Evolutionary conservation across 2,329 filamentous ascomycete genomes (phyloP), one percentile per base, ranked within the genome.

Genomic region (Cryphonectria parasitica): DNA sequence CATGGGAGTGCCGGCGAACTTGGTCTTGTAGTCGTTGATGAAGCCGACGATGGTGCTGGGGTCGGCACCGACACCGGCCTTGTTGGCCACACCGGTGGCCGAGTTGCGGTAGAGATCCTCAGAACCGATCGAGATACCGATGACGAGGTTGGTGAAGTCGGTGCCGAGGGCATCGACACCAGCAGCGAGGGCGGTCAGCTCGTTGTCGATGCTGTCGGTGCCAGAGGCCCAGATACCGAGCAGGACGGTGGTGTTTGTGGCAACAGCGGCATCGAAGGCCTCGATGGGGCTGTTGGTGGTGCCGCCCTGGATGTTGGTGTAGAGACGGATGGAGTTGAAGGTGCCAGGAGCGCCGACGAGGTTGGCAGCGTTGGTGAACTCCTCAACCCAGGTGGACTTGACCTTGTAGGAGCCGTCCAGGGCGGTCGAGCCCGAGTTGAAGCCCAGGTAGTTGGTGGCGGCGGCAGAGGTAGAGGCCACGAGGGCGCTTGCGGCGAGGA

Each of bases 101-200:
- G 92, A 92, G 80, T 87, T 88, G 77, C 93, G 91, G 86, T 96
- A 96, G 60, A 96, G 86, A 79, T 97, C 94, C 85, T 97, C 94
- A 74, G 88, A 92, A 73, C 94, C 94, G 67, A 97, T 89, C 0
- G 93, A 95, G 81, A 97, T 95, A 79, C 93, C 94, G 69, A 89
- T 91, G 60, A 97, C 89, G 25, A 92, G 83, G 69, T 85, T 83
- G 54, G 86, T 86, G 76, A 97, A 89, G 64, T 85, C 82, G 13
- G 83, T 81, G 70, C 92, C 93, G 79, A 94, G 94, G 77, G 89
- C 84, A 64, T 81, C 74, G 74, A 95, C 91, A 74, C 93, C 92
- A 60, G 84, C 82, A 79, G 88, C 87, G 64, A 97, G 85, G 19
- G 94, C 93, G 2, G 84, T 79, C 64, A 97, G 82, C 82, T 97